Base-by-base conservation (phyloP, 345 rosid genomes). In the Eucalyptus cloeziana region DNA sequence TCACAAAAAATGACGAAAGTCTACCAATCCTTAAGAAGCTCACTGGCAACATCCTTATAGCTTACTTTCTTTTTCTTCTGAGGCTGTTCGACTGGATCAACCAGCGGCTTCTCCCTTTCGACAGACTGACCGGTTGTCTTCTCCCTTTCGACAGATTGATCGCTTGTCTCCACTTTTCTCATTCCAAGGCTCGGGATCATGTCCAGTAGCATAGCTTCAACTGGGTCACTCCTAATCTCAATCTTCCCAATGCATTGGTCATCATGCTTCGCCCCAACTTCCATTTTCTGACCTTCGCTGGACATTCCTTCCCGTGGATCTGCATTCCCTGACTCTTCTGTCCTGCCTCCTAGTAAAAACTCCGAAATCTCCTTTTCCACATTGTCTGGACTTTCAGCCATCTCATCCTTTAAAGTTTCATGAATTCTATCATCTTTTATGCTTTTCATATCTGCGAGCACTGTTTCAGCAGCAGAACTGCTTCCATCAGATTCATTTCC, bases 51-150 rank as follows among this genome's bases (percentile, higher is more conserved):
- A 92, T 97, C 97, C 87, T 93, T 92, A 92, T 95, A 97, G 93
- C 99, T 97, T n/a, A 97, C 97, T 92, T 95, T 96, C 94, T 92
- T 95, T 89, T 96, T 96, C 95, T 96, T 92, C 91, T 83, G 85
- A 21, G 92, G 93, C 83, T 87, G 90, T 79, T 89, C 87, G 49
- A 69, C 86, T 6, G 88, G 52, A 52, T 88, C 93, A 50, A 89
- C 88, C 27, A 81, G 80, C 44, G 89, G 87, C 88, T 92, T 89
- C 92, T 91, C 91, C 47, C 87, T 85, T 88, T 92, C 92, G 10
- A 45, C 40, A 24, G 69, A 49, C 21, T 85, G 58, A 44, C 80
- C 86, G 30, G 54, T 17, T 19, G 90, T 76, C 86, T 89, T 89
- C 92, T 91, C 91, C 47, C 87, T 85, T 88, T 92, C 93, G 4